Evolutionary conservation across 371 early-diverging fungal species (phyloP).

Genomic region (Mortierella sp.): DNA sequence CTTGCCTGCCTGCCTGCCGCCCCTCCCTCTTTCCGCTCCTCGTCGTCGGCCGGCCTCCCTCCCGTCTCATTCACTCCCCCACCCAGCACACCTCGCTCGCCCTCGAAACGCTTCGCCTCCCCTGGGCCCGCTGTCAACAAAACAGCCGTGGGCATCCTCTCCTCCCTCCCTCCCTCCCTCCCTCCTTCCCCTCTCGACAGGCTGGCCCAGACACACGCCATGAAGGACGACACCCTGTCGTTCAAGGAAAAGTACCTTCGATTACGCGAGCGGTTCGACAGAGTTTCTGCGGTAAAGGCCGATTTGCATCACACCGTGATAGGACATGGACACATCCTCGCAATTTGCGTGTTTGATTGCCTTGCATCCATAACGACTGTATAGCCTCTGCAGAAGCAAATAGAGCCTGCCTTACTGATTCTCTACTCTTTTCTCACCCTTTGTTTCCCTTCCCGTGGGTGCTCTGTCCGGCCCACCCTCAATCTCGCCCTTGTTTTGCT

Average conservation of each 20-base stretch:
- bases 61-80: too few relatives aligned
- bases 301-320: too few relatives aligned
- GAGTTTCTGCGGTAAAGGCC: conserved; percentile 41
- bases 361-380: conserved; percentile 11
- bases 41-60: too few relatives aligned
- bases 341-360: background rate
- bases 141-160: too few relatives aligned
- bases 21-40: background rate
- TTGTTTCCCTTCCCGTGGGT: background rate
- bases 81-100: too few relatives aligned
- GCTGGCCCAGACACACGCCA: background rate
- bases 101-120: too few relatives aligned
- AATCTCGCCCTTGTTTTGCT: background rate
- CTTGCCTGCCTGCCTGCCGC: too few relatives aligned
- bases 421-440: conserved; percentile 1
- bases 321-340: background rate
- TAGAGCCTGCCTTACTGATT: background rate
- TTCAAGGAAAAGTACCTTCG: conserved; percentile 52
- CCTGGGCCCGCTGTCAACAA: too few relatives aligned
- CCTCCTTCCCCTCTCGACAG: background rate
- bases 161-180: background rate
- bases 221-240: conserved; percentile 31
- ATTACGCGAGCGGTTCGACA: conserved; percentile 47
- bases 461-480: background rate
- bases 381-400: too few relatives aligned